Conservation (phyloP, 2,329 filamentous ascomycete genomes). For the Cordyceps javanica region DNA sequence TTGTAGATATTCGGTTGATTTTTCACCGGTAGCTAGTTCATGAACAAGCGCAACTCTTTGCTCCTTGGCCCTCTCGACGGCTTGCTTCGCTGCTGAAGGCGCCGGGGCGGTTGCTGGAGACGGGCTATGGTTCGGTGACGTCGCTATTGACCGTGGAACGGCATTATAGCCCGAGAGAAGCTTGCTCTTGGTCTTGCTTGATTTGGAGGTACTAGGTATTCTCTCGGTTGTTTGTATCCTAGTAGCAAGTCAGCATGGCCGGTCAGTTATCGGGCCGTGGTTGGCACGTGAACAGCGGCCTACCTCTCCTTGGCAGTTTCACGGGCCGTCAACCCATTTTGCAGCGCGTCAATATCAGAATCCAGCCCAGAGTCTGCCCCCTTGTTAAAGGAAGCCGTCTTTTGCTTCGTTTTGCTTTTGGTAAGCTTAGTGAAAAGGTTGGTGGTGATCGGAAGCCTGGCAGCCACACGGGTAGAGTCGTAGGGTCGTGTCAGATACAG, state of each 20-base stretch:
- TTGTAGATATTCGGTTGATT: conserved; percentile 42
- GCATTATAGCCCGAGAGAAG: conserved; percentile 35
- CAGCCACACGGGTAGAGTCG: conserved; percentile 39
- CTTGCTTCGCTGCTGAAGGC: conserved; percentile 44
- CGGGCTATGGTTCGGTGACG: conserved; percentile 50
- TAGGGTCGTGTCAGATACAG: conserved; percentile 50
- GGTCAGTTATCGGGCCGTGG: not conserved
- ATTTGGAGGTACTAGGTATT: conserved; percentile 26
- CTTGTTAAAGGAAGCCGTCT: conserved; percentile 26
- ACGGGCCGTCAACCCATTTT: conserved; percentile 33
- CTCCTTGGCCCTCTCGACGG: conserved; percentile 47
- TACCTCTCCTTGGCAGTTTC: conserved; percentile 32
- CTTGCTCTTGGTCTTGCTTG: conserved; percentile 36
- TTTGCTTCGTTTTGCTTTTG: conserved; percentile 23
- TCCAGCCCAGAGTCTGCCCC: conserved; percentile 37
- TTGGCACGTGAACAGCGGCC: conserved; percentile 14
- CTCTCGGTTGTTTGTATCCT: conserved; percentile 31
- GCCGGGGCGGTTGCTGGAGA: conserved; percentile 48
- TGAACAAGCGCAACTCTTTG: conserved; percentile 51
- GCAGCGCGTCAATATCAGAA: conserved; percentile 44
- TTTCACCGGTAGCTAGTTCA: conserved; percentile 51
- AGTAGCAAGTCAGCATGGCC: conserved; percentile 23
- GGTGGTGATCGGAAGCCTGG: conserved; percentile 45
- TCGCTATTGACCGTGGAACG: conserved; percentile 36
- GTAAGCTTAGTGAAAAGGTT: conserved; percentile 42